Conservation (phyloP, 2,329 filamentous ascomycete species). For the Phaeophleospora eucalypticola region DNA sequence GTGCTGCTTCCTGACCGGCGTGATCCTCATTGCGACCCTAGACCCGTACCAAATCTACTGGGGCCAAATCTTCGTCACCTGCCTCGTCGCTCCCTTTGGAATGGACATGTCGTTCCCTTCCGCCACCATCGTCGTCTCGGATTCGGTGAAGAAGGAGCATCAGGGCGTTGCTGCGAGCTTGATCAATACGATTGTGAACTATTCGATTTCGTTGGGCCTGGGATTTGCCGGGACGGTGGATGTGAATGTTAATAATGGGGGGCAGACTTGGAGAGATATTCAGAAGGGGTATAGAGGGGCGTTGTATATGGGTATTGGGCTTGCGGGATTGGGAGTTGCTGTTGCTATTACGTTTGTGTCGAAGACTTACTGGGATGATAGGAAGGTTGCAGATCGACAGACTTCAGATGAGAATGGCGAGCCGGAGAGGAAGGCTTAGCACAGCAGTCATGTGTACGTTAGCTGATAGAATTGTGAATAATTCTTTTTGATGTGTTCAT, state of each 20-base stretch:
- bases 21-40: constrained; percentile 41
- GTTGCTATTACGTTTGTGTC: constrained; percentile 27
- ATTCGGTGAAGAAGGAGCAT: constrained; percentile 45
- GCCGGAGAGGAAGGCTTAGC: neutral
- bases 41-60: constrained; percentile 60
- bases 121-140: constrained; percentile 57
- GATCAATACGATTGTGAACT: constrained; percentile 61
- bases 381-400: constrained; percentile 2
- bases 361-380: constrained; percentile 21
- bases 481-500: no score
- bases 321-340: constrained; percentile 27
- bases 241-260: constrained; percentile 41
- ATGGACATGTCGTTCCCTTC: constrained; percentile 67
- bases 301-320: constrained; percentile 39
- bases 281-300: constrained; percentile 40
- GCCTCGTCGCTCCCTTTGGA: constrained; percentile 47
- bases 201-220: constrained; percentile 61
- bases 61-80: constrained; percentile 57
- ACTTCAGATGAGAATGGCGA: neutral
- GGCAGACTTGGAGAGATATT: constrained; percentile 30
- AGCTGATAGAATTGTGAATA: neutral
- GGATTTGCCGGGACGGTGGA: constrained; percentile 65
- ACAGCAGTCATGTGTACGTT: neutral
- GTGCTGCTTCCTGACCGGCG: constrained; percentile 41
- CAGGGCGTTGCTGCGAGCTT: constrained; percentile 54